Evolutionary conservation across 176 grass and related monocot genomes (phyloP).

Genomic region (Rhynchospora breviuscula): DNA sequence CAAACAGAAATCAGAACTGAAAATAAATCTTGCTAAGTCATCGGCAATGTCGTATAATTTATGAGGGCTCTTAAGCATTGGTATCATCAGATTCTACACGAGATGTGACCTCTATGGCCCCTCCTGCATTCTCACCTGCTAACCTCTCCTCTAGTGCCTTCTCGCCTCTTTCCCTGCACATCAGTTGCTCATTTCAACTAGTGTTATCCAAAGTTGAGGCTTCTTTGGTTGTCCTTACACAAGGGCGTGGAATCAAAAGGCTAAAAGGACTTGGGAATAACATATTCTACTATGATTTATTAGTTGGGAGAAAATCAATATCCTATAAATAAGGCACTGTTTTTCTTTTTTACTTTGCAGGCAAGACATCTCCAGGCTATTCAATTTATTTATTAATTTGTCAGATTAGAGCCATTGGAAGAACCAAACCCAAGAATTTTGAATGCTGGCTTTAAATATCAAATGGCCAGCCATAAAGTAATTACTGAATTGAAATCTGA

Average conservation of each 20-base stretch:
- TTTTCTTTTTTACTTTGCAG: neutral
- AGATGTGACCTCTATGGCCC: conserved; percentile 22
- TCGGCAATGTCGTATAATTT: neutral
- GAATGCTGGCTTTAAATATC: neutral
- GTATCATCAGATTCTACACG: conserved; percentile 38
- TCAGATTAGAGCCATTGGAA: neutral
- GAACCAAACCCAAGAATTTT: neutral
- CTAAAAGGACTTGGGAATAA: neutral
- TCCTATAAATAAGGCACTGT: neutral
- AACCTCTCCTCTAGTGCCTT: conserved; percentile 88
- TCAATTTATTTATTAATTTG: neutral
- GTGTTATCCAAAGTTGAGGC: neutral
- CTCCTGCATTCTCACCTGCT: conserved; percentile 45
- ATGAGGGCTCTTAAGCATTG: neutral
- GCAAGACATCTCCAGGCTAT: neutral
- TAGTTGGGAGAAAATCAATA: neutral
- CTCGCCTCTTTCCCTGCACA: conserved; percentile 70
- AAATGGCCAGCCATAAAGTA: neutral
- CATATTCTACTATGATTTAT: neutral
- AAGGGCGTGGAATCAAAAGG: neutral
- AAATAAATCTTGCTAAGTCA: conserved; percentile 12
- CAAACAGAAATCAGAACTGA: neutral
- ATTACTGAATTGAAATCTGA: neutral
- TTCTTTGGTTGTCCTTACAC: neutral
- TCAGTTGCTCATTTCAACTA: neutral